A percentile compares a stretch with the other conserved stretches of the same genome.
These are phyloP conservation scores for Phialophora tarda DNA, from an alignment of 2,329 filamentous ascomycete genomes.

Conservation along the genomic window DNA sequence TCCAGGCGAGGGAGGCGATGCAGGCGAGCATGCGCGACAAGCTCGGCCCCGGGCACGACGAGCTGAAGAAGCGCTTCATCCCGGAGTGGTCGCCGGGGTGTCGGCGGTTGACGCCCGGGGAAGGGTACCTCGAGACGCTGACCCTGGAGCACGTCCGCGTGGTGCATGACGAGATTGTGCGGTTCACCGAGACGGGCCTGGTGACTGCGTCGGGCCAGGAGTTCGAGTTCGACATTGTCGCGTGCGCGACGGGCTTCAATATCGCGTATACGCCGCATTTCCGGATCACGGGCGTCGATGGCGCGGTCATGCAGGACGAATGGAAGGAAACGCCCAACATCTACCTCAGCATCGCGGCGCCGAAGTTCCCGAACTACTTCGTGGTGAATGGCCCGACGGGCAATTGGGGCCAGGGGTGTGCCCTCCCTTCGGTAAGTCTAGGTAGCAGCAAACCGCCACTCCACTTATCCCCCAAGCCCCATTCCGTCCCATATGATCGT, in stretches of 20 bases:
- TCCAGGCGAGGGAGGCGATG: conserved; percentile 43
- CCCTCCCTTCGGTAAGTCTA: conserved; percentile 35
- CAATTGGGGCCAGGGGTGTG: conserved; percentile 42
- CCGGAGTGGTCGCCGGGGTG: conserved; percentile 39
- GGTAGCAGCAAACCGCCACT: not conserved
- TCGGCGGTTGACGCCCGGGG: conserved; percentile 36
- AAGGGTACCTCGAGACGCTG: conserved; percentile 43
- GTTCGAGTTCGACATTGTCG: conserved; percentile 44
- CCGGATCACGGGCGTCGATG: conserved; percentile 42
- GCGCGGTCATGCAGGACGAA: conserved; percentile 42
- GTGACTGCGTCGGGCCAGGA: conserved; percentile 46
- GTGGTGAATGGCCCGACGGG: conserved; percentile 44
- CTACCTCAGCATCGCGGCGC: conserved; percentile 55
- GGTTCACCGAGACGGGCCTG: conserved; percentile 47
- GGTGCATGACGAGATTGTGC: conserved; percentile 38
- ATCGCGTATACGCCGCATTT: conserved; percentile 46
- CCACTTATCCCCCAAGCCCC: too few species aligned
- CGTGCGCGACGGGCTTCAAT: conserved; percentile 49
- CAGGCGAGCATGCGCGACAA: conserved; percentile 37
- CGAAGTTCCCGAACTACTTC: conserved; percentile 52
- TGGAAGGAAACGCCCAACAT: conserved; percentile 51
- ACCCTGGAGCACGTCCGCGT: conserved; percentile 47
- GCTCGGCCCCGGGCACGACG: conserved; percentile 33
- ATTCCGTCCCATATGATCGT: not conserved
- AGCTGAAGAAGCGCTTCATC: conserved; percentile 35